Percentiles rank a stretch among this genome's conserved stretches.
Conservation (phyloP, 306 rosid species). For the Pyrus betulifolia region DNA sequence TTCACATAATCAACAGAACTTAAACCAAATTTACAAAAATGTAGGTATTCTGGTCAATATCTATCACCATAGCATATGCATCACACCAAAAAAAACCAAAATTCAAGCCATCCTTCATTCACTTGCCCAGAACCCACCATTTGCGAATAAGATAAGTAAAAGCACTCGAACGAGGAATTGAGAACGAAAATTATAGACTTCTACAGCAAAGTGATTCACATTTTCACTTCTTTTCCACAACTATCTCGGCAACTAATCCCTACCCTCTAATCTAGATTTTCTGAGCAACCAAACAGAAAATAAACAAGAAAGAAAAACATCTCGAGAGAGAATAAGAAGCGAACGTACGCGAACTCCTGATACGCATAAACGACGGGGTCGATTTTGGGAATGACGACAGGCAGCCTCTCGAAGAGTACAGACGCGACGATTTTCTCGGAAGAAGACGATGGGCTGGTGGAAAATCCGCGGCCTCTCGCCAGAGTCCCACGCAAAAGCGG, state of each 20-base stretch:
- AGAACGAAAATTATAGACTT: background rate
- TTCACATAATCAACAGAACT: background rate
- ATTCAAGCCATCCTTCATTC: no score
- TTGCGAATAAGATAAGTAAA: background rate
- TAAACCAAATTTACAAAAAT: background rate
- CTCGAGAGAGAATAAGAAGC: background rate
- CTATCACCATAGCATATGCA: background rate
- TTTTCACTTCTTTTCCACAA: background rate
- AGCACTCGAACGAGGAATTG: background rate
- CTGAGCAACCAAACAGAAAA: constrained; percentile 3
- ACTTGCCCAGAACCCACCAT: background rate
- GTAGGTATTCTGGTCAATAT: background rate
- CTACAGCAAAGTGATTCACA: background rate
- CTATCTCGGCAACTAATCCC: background rate
- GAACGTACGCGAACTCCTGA: constrained; percentile 79
- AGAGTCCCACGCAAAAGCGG: constrained; percentile 30
- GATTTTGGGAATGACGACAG: constrained; percentile 79
- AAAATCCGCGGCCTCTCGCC: constrained; percentile 39
- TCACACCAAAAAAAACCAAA: background rate
- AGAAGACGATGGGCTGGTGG: constrained; percentile 23
- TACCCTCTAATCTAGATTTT: background rate
- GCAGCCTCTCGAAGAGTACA: constrained; percentile 88
- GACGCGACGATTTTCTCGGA: constrained; percentile 71
- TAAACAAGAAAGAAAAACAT: background rate
- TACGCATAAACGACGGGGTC: constrained; percentile 84